Evolutionary conservation across 2,329 filamentous ascomycete species (phyloP), one percentile per base, ranked within the genome.

Genomic region (Phialocephala subalpina): DNA sequence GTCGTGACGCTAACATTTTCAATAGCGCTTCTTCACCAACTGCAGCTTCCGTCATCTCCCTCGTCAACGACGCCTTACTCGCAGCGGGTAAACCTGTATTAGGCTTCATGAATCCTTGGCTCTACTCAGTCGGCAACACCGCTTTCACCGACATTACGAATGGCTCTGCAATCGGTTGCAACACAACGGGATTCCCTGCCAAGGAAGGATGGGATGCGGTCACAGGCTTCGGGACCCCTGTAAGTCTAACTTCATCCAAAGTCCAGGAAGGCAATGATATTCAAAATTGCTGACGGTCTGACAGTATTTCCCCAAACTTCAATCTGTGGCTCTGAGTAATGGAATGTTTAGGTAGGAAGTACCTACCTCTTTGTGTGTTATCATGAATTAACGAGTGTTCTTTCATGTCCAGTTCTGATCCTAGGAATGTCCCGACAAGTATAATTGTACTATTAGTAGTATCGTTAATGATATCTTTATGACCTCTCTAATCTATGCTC

Each of bases 31-130:
- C 86, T 1, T 78, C 84, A 0, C 89, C 89, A 0, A 78, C 86
- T 0, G 83, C 84, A 0, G 82, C 86, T 0, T 85, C 82, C 11
- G 80, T 91, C 62, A 80, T 91, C 36, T 79, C 84, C 1, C 79
- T 91, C 1, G 78, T 91, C 53, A 91, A 91, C 68, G 87, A 90
- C 68, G 86, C 86, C 0, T 78, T 87, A 18, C 75, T 90, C n/a
- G 79, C 82, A 0, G 78, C 78, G 11, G 84, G 85, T 2, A 82
- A 84, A 73, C 74, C 73, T 11, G 72, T 76, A 0, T 68, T 82
- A 1, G 80, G 80, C 2, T 82, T 80, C 70, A 63, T 82, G 58
- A 82, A 82, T 67, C 80, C 80, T 0, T 80, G 78, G 79, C 63
- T 81, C 16, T 82, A 81, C 66, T 69, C 69, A 2, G 67, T 66